A percentile compares a stretch with the other conserved stretches of the same genome.
Conservation (phyloP, 768 basidiomycete species). For the Lentinula aciculospora region DNA sequence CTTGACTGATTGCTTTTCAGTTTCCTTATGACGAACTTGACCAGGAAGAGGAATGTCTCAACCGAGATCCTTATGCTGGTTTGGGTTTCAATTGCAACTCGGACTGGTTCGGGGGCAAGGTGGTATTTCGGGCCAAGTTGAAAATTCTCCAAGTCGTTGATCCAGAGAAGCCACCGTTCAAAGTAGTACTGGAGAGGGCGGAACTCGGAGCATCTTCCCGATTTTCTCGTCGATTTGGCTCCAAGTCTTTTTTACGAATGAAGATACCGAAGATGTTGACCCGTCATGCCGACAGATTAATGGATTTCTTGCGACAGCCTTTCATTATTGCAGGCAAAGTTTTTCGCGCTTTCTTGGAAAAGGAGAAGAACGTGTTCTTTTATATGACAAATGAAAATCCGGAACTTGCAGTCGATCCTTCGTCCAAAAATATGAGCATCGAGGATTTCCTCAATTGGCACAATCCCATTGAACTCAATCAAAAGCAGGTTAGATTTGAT, state of each 20-base stretch:
- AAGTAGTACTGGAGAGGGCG: slow-evolving; percentile 26
- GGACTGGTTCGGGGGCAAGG: slow-evolving; percentile 37
- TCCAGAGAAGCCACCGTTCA: slow-evolving; percentile 9
- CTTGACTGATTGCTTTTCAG: slow-evolving; percentile 15
- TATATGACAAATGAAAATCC: slow-evolving; percentile 27
- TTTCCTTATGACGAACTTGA: slow-evolving; percentile 40
- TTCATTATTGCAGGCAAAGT: slow-evolving; percentile 32
- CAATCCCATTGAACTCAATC: slow-evolving; percentile 34
- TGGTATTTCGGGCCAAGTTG: slow-evolving; percentile 26
- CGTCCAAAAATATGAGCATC: slow-evolving; percentile 21
- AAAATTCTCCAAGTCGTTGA: not conserved
- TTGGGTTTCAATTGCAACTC: slow-evolving; percentile 21
- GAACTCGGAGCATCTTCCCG: slow-evolving; percentile 32
- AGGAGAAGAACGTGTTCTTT: slow-evolving; percentile 31
- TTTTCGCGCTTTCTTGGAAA: slow-evolving; percentile 34
- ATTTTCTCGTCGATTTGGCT: slow-evolving; percentile 36
- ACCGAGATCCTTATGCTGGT: slow-evolving; percentile 3
- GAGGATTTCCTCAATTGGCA: slow-evolving; percentile 38
- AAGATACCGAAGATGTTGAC: slow-evolving; percentile 20
- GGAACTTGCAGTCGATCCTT: slow-evolving; percentile 6
- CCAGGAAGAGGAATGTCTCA: slow-evolving; percentile 20
- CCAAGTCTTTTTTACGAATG: slow-evolving; percentile 29
- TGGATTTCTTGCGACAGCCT: slow-evolving; percentile 23
- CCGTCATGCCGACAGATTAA: slow-evolving; percentile 13
- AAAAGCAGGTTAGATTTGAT: slow-evolving; percentile 29